Base-by-base conservation (phyloP, 768 basidiomycete genomes). In the Galerina marginata region DNA sequence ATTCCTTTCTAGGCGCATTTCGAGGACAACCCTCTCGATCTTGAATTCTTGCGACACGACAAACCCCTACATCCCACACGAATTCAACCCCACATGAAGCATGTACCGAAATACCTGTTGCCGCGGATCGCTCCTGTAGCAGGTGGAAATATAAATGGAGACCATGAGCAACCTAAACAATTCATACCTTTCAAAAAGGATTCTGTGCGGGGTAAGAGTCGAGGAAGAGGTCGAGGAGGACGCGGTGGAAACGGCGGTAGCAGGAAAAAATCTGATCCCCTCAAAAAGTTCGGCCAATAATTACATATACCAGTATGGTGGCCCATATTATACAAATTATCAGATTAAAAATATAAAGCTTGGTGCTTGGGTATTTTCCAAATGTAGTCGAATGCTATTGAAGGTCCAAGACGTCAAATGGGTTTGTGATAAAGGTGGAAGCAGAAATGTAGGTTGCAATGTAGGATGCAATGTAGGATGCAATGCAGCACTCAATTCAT, bases 11-110 rank as follows among this genome's bases (percentile, higher is more conserved):
- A 98, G 96, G 94, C 95, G 6, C 96, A 99, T 74, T 98, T 99
- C 63, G 95, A 98, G 69, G 95, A 98, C 69, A 95, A 99, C 70
- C 96, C 96, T 1, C 80, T 93, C 7, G 96, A 98, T 70, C 82
- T 98, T 10, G 93, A 95, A 56, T 97, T 88, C 71, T 79, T 98
- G 46, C 87, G 93, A 2, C 97, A 99, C 74, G 97, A 99, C 75
- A 94, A 95, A 66, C 92, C 96, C 5, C 79, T 98, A 4, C 93
- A 96, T 67, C 95, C 96, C 0, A 89, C 90, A 26, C 83, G 95
- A 47, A 81, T 96, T 10, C 96, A 97, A 71, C 77, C 94, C 1
- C 96, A 99, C 72, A 92, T 99, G 88, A 98, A 96, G 73, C 92
- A 96, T 74, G 87, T 99, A 4, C 97, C 96, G 1, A 90, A 88